Base-by-base conservation (phyloP, 169 alveolate species). In the Theileria orientalis region DNA sequence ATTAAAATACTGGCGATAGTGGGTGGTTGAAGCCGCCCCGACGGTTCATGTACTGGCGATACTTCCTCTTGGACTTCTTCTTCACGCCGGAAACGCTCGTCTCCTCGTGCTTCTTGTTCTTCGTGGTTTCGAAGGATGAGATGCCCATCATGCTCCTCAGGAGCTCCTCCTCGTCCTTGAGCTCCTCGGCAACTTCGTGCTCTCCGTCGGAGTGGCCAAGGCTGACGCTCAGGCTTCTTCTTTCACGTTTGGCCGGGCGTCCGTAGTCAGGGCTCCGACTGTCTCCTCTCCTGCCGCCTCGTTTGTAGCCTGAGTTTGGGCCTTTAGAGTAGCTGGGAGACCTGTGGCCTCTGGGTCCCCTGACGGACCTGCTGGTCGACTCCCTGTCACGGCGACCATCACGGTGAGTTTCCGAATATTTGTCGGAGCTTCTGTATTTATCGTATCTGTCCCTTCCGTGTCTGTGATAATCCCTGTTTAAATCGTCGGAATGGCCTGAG, bases 11-110 rank as follows among this genome's bases (percentile, higher is more conserved):
- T n/a, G 97, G 97, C 27, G 97, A 94, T 1, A 94, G 85, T 19
- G 97, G 96, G 11, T 97, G 74, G 61, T 95, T 95, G 83, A 95
- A 95, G 19, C 98, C 98, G 16, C 98, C 98, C 25, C 93, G 85
- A 32, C 98, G 83, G 85, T 95, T 95, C 98, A 95, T 95, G 76
- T 95, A 95, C 76, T 95, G 98, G 37, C 98, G 77, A 77, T 94
- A 95, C 66, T 92, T 90, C 51, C 98, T 90, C 68, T 87, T 93
- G 49, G 97, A 89, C 32, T 91, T 88, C 51, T 89, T 84, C 57
- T 91, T 92, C 33, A 91, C 91, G 9, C 92, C 94, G n/a, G 94
- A 90, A 44, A 89, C 72, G 70, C 90, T 95, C 6, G 94, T 69
- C 30, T 72, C 62, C 23, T 88, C 71, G 82, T 95, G 98, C 49